Percentiles rank a stretch among this genome's conserved stretches.
These are phyloP conservation scores for Leccinum arenicola DNA, from an alignment of 768 basidiomycete species.

Conservation along the genomic window DNA sequence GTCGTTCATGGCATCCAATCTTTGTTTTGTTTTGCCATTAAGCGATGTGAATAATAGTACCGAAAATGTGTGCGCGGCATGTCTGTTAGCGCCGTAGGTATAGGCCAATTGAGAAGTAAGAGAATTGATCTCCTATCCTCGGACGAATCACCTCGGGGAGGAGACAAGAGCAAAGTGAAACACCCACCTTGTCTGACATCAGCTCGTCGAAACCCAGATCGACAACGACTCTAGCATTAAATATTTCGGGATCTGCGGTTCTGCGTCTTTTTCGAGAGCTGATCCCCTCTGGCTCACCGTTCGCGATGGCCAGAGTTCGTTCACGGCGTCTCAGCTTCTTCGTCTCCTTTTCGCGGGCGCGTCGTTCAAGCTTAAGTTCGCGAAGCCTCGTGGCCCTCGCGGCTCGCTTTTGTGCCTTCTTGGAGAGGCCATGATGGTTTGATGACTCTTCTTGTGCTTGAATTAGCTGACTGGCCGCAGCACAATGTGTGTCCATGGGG, in stretches of 20 bases:
- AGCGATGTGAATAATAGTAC: constrained; percentile 78
- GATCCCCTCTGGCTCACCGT: constrained; percentile 44
- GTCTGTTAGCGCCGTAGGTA: constrained; percentile 85
- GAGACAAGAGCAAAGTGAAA: constrained; percentile 14
- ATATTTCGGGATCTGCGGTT: constrained; percentile 39
- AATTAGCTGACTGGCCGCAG: constrained; percentile 8
- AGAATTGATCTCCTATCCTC: constrained; percentile 80
- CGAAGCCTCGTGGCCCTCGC: constrained; percentile 67
- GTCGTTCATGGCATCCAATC: constrained; percentile 62
- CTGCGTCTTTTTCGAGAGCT: constrained; percentile 16
- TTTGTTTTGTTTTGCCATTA: constrained; percentile 61
- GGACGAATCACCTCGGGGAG: constrained; percentile 11
- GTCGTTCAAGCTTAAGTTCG: constrained; percentile 67
- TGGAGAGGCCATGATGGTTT: constrained; percentile 50
- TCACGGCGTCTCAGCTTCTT: constrained; percentile 71
- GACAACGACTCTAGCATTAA: constrained; percentile 68
- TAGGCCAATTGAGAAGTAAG: constrained; percentile 89
- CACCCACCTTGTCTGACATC: constrained; percentile 88
- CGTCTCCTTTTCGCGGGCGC: constrained; percentile 73
- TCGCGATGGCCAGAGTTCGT: constrained; percentile 47
- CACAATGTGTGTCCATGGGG: constrained; percentile 19
- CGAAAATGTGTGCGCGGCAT: constrained; percentile 65
- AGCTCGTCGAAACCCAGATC: constrained; percentile 91
- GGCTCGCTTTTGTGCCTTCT: constrained; percentile 75
- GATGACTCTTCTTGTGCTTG: constrained; percentile 16